These are phyloP conservation scores for Metroxylon sagu DNA, from an alignment of 176 grass and related monocot genomes.

Conservation along the genomic window DNA sequence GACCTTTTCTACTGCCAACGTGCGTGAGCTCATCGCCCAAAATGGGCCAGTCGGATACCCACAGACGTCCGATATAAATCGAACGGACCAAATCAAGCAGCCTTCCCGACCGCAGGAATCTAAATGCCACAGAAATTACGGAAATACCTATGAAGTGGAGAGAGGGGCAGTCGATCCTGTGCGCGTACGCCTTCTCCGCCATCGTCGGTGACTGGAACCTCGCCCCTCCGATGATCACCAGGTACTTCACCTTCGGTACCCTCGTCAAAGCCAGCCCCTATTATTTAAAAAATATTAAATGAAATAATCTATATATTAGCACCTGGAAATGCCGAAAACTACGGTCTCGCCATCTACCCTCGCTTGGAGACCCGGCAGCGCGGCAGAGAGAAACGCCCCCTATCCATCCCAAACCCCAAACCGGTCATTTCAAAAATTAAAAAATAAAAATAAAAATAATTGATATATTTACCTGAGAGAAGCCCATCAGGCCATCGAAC, in stretches of 20 bases:
- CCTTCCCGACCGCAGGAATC: too few species aligned
- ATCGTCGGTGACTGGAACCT: slow-evolving; percentile 35
- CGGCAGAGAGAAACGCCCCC: slow-evolving; percentile 67
- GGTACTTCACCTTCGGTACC: slow-evolving; percentile 62
- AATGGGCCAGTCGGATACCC: too few species aligned
- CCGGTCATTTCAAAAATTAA: too few species aligned
- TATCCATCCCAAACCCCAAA: slow-evolving; percentile 11
- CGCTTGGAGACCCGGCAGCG: slow-evolving; percentile 57
- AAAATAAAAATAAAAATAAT: neutral
- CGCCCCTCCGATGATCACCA: slow-evolving; percentile 71
- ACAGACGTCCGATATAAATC: too few species aligned
- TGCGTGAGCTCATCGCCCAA: too few species aligned
- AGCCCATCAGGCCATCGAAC: slow-evolving; percentile 87
- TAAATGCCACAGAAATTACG: neutral
- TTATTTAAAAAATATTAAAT: too few species aligned
- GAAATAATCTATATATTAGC: too few species aligned
- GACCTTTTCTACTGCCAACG: too few species aligned
- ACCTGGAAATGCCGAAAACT: too few species aligned
- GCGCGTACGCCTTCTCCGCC: slow-evolving; percentile 54
- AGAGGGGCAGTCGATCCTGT: slow-evolving; percentile 49
- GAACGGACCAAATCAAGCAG: too few species aligned
- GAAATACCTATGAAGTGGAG: slow-evolving; percentile 71
- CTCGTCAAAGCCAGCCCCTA: slow-evolving; percentile 75
- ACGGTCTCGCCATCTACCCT: slow-evolving; percentile 23
- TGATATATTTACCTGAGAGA: slow-evolving; percentile 53